Evolutionary conservation across 345 rosid species (phyloP).

Genomic region (Rhodamnia argentea): DNA sequence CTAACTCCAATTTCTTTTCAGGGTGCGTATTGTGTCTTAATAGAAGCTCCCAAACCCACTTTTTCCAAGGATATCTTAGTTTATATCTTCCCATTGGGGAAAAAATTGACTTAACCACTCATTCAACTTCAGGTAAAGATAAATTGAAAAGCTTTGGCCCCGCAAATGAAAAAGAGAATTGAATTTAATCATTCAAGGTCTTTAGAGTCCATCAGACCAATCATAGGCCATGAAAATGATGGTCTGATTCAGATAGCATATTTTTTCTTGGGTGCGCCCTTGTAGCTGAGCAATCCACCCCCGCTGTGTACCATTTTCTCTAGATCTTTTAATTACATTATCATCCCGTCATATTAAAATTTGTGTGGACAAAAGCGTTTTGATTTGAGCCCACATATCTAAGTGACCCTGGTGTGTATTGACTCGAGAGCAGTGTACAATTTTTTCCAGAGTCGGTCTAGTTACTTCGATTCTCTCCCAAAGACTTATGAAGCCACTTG

Average conservation of each 20-base stretch:
- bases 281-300: neutral
- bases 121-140: neutral
- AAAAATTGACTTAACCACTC: neutral
- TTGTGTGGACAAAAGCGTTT: neutral
- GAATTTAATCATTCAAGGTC: neutral
- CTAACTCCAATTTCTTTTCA: neutral
- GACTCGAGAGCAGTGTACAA: neutral
- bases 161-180: neutral
- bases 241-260: conserved; percentile 7
- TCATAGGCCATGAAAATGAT: conserved; percentile 1
- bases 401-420: neutral
- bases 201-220: conserved; percentile 4
- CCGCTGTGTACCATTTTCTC: neutral
- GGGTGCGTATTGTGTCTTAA: neutral
- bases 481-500: no score
- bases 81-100: neutral
- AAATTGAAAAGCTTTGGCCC: neutral
- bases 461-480: neutral
- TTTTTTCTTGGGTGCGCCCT: neutral
- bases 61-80: neutral
- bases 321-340: neutral
- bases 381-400: neutral
- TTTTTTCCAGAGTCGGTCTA: neutral
- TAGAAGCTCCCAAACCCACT: neutral
- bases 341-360: neutral